Percentiles rank a stretch among this genome's conserved stretches.
Conservation (phyloP, 306 rosid species). For the Dalbergia oliveri region DNA sequence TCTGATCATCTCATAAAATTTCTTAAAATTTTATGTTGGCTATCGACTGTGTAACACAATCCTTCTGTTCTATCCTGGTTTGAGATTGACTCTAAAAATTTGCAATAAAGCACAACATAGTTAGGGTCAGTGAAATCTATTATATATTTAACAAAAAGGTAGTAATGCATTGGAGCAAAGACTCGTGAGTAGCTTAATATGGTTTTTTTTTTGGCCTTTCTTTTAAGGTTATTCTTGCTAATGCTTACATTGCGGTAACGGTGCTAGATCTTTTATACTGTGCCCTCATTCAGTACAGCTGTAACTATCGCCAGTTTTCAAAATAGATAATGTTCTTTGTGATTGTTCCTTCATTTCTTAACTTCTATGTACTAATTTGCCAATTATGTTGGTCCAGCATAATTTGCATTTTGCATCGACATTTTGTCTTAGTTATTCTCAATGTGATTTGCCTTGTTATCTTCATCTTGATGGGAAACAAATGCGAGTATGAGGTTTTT, state of each 20-base stretch:
- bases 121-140: not conserved
- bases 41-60: too few relatives aligned
- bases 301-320: constrained; percentile 8
- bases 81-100: not conserved
- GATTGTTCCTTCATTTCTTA: constrained; percentile 20
- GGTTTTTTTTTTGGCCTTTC: too few relatives aligned
- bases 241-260: constrained; percentile 6
- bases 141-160: not conserved
- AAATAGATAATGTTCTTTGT: constrained; percentile 23
- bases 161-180: not conserved
- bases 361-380: constrained; percentile 1
- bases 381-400: constrained; percentile 31
- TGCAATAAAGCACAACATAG: not conserved
- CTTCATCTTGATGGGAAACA: constrained; percentile 39
- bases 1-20: not conserved
- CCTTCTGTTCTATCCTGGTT: not conserved
- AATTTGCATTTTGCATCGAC: constrained; percentile 26
- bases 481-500: constrained; percentile 54
- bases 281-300: constrained; percentile 1
- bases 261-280: constrained; percentile 11
- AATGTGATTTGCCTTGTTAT: constrained; percentile 35
- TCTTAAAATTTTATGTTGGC: too few relatives aligned
- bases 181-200: not conserved
- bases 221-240: not conserved
- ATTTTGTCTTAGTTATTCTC: not conserved